Base-by-base conservation (phyloP, 2,329 filamentous ascomycete species). In the Fusarium pininemorale region DNA sequence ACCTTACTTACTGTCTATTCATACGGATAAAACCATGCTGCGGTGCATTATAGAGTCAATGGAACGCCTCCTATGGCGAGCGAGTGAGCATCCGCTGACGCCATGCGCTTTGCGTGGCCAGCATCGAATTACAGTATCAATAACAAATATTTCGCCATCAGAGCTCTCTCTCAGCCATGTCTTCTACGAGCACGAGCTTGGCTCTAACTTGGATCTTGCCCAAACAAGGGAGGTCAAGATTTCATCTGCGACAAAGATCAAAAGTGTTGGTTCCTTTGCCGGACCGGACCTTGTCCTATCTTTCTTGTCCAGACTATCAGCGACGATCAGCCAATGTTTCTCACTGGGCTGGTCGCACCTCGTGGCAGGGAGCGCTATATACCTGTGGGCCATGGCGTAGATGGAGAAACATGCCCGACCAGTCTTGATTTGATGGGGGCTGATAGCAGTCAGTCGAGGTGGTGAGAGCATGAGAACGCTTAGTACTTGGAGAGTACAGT, bases 141-240 rank as follows among this genome's bases (percentile, higher is more conserved):
- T 50, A 48, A 37, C 55, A 55, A n/a, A 53, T 62, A 73, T 77
- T 75, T 54, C 73, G 59, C 75, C 75, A 77, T 76, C 63, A 45
- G 44, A 51, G 39, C 35, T 47, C 45, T 44, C 41, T 44, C 39
- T 56, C 16, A 57, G 37, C 39, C 39, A 48, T 38, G 51, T 41
- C 50, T 41, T 26, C 10, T n/a, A 22, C 13, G 51, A 57, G 66
- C 26, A 68, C 42, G 48, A 64, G 57, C 65, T 58, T 50, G 42
- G 35, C 61, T 63, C 32, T 22, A 38, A 37, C 28, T 48, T 22
- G 53, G 51, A 42, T 37, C 51, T 42, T 60, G 13, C 20, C 55
- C 37, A n/a, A 63, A 26, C 38, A 47, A 51, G 56, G 28, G 53
- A 63, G 53, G 50, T 56, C 44, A 55, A 59, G 20, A 32, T 38